These are phyloP conservation scores for Exophiala calicioides DNA, from an alignment of 2,329 filamentous ascomycete species.

Conservation along the genomic window DNA sequence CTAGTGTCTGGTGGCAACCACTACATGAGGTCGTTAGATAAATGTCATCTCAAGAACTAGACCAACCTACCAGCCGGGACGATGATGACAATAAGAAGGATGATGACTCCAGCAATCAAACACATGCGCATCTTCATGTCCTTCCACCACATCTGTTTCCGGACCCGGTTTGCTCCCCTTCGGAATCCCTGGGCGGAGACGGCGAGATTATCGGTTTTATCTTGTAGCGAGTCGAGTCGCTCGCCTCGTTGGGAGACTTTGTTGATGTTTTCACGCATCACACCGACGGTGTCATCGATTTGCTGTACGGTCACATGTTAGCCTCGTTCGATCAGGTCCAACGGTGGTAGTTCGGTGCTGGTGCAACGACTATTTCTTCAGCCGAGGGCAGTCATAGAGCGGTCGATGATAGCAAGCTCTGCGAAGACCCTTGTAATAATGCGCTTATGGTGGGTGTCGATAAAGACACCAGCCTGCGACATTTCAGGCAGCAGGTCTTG, in stretches of 20 bases:
- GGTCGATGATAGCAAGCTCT: background rate
- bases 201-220: conserved; percentile 91
- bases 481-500: conserved; percentile 8
- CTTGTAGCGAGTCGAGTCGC: conserved; percentile 80
- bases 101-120: conserved; percentile 84
- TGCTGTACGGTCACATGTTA: conserved; percentile 60
- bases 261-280: conserved; percentile 97
- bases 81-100: conserved; percentile 91
- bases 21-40: conserved; percentile 18
- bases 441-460: background rate
- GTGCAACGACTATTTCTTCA: background rate
- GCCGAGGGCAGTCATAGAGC: background rate
- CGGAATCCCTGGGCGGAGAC: conserved; percentile 93
- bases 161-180: conserved; percentile 90
- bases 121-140: conserved; percentile 99
- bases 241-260: conserved; percentile 93
- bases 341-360: background rate
- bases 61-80: conserved; percentile 75
- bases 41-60: background rate
- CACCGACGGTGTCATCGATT: conserved; percentile 93
- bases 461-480: conserved; percentile 9
- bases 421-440: background rate
- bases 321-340: background rate
- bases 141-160: conserved; percentile 99
- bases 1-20: conserved; percentile 31